A percentile compares a stretch with the other conserved stretches of the same genome.
phyloP scores from a whole-genome alignment of 2,329 filamentous ascomycete genomes.

The Dothistroma pini region DNA sequence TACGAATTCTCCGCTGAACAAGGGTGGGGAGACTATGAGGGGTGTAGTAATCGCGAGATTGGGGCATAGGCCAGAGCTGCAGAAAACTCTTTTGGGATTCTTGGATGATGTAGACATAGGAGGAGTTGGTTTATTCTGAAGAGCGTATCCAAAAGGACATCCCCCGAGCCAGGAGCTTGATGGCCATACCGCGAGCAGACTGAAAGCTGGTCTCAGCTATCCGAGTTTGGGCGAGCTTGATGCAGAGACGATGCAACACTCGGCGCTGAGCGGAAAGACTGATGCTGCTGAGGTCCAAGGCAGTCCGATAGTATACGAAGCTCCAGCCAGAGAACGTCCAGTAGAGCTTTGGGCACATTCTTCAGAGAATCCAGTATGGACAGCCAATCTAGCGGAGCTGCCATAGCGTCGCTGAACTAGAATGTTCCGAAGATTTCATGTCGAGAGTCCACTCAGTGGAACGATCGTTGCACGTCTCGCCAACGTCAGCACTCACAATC shows the following conservation, averaged over 20 bases:
- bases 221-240: neutral
- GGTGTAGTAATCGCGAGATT: slow-evolving; percentile 4
- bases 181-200: neutral
- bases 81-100: slow-evolving; percentile 2
- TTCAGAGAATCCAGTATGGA: neutral
- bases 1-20: slow-evolving; percentile 5
- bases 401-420: no score
- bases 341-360: neutral
- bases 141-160: neutral
- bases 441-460: no score
- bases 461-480: no score
- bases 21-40: slow-evolving; percentile 6
- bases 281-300: neutral
- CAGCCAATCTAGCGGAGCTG: neutral
- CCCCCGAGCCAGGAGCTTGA: neutral
- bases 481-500: neutral
- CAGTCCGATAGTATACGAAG: neutral
- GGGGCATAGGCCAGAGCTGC: slow-evolving; percentile 1
- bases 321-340: neutral
- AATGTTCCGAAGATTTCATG: no score
- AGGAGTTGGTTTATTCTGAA: no score
- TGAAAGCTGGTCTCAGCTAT: neutral
- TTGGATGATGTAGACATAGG: no score
- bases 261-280: neutral
- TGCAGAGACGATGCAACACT: neutral